Evolutionary conservation across 2,329 filamentous ascomycete genomes (phyloP).

Genomic region (Sclerotinia nivalis): DNA sequence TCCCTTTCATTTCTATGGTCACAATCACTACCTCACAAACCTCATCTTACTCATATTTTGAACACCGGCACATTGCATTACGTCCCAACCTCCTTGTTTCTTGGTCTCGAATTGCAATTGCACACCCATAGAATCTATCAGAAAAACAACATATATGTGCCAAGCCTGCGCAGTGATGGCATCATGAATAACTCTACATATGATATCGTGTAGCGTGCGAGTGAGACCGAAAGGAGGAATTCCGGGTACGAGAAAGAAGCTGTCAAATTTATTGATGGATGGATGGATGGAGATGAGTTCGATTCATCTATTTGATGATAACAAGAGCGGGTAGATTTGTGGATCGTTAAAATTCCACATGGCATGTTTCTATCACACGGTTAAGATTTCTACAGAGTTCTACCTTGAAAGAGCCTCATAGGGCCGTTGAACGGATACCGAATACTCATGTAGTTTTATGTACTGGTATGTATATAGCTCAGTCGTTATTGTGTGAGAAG

Average conservation of each 20-base stretch:
- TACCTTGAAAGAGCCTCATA: constrained; percentile 6
- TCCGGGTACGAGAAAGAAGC: not conserved
- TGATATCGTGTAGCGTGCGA: too few species aligned
- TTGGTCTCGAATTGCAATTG: not conserved
- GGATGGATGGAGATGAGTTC: too few species aligned
- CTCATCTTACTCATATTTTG: not conserved
- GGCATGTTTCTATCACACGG: not conserved
- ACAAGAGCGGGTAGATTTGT: too few species aligned
- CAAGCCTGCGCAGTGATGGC: constrained; percentile 13
- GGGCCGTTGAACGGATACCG: not conserved
- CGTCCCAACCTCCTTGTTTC: not conserved
- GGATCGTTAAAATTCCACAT: too few species aligned
- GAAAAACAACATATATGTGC: not conserved
- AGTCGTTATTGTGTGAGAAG: not conserved
- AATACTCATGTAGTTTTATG: too few species aligned
- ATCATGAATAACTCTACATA: too few species aligned
- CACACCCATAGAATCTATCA: not conserved
- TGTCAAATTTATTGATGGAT: not conserved
- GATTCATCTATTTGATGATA: too few species aligned
- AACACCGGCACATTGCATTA: not conserved
- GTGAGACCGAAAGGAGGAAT: too few species aligned
- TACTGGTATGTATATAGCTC: not conserved
- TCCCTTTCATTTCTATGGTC: too few species aligned
- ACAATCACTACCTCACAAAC: too few species aligned
- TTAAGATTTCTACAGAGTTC: not conserved